Evolutionary conservation across 352 stramenopile genomes (phyloP), one percentile per base, ranked within the genome.

Genomic region (Phytophthora syringae): DNA sequence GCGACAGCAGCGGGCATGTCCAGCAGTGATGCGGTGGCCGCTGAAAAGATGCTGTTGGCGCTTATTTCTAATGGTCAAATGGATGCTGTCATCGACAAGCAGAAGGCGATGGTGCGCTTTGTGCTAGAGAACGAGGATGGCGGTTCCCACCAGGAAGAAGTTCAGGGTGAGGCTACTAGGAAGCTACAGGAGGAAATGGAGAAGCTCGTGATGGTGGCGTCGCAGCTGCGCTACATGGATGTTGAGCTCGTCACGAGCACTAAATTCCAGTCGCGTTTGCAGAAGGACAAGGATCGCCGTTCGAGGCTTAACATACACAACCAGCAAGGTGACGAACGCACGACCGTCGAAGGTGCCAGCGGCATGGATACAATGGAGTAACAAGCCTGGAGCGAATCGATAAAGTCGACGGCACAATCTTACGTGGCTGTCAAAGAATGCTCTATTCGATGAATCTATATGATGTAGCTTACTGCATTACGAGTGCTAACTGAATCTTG

Each of bases 231-330:
- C n/a, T 63, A 70, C 42, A 87, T 94, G 77, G 86, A 94, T 61
- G 76, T 82, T n/a, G 86, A 94, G 64, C 70, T 94, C 16, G 82
- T 94, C 4, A 92, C 84, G 59, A 92, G 84, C 56, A 53, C 77
- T 57, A 92, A 93, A 60, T 94, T 94, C 64, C 82, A 93, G 64
- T 79, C 67, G 52, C 82, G 80, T 43, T 36, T 84, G 67, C 78
- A 88, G 53, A 92, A 94, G 48, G 86, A 94, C 39, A 91, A 92
- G 56, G 86, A 94, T 27, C 82, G 84, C 11, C 84, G 82, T 36
- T 76, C 75, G 54, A 80, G 73, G 34, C 49, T 81, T 16, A 69
- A 70, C 44, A 70, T 77, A 59, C 67, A 77, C 55, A 81, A 82
- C 60, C 70, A 80, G 52, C 74, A 78, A 62, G 64, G 69, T 32